These are phyloP conservation scores for Yamadazyma pseudoaaseri DNA, from an alignment of 1,139 yeast genomes.

Conservation along the genomic window DNA sequence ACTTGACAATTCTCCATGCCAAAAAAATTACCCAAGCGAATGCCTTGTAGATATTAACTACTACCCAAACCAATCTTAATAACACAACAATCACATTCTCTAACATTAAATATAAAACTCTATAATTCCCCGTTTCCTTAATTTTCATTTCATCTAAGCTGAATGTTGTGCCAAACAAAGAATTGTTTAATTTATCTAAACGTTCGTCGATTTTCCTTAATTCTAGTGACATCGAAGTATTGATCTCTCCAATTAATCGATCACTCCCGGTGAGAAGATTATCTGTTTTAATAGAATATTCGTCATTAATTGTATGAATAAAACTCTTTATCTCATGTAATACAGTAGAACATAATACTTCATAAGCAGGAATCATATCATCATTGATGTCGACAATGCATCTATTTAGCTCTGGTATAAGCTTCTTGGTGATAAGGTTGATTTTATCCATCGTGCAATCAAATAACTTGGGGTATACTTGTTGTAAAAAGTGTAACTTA, in stretches of 20 bases:
- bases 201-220: constrained; percentile 69
- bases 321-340: constrained; percentile 37
- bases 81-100: constrained; percentile 56
- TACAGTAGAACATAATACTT: constrained; percentile 31
- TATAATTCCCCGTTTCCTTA: constrained; percentile 13
- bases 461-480: constrained; percentile 31
- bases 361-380: constrained; percentile 36
- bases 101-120: constrained; percentile 37
- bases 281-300: constrained; percentile 55
- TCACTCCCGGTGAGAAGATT: constrained; percentile 69
- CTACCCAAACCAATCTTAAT: constrained; percentile 70
- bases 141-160: constrained; percentile 20
- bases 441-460: constrained; percentile 19
- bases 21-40: constrained; percentile 31
- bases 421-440: constrained; percentile 19
- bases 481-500: constrained; percentile 25
- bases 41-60: constrained; percentile 55
- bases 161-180: constrained; percentile 30
- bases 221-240: constrained; percentile 74
- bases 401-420: constrained; percentile 24
- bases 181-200: constrained; percentile 52
- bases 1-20: constrained; percentile 39
- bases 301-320: constrained; percentile 41
- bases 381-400: constrained; percentile 31
- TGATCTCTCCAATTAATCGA: constrained; percentile 76